Conservation (phyloP, 306 rosid genomes). For the Glycine latifolia region DNA sequence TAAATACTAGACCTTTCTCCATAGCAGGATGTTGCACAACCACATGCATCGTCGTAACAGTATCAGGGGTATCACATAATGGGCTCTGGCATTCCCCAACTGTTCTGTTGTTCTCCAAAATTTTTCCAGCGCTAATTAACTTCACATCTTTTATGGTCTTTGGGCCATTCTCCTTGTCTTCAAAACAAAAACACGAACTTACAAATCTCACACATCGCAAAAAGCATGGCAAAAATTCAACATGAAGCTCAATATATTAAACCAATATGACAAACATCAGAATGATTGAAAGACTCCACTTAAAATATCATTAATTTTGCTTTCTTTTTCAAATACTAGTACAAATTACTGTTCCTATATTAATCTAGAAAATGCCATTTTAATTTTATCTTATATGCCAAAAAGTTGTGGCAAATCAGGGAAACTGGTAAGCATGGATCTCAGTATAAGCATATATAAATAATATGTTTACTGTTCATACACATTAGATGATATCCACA, state of each 20-base stretch:
- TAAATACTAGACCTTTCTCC: slow-evolving; percentile 72
- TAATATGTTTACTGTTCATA: not conserved
- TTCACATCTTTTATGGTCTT: slow-evolving; percentile 92
- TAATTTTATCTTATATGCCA: not conserved
- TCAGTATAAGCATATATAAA: not conserved
- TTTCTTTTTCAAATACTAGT: not conserved
- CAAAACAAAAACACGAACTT: slow-evolving; percentile 43
- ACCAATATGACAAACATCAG: slow-evolving; percentile 34
- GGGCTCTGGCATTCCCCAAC: slow-evolving; percentile 94
- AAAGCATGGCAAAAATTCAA: not conserved
- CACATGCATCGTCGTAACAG: slow-evolving; percentile 93
- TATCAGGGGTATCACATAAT: slow-evolving; percentile 76
- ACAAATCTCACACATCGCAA: slow-evolving; percentile 29
- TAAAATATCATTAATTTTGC: slow-evolving; percentile 4
- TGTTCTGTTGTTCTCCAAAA: slow-evolving; percentile 88
- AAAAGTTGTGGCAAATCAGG: slow-evolving; percentile 31
- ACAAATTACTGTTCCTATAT: not conserved
- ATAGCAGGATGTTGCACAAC: slow-evolving; percentile 76
- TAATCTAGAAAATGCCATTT: slow-evolving; percentile 18
- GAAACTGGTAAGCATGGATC: slow-evolving; percentile 8
- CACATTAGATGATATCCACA: not conserved
- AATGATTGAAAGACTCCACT: slow-evolving; percentile 9
- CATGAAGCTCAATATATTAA: slow-evolving; percentile 4
- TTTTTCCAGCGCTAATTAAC: slow-evolving; percentile 86
- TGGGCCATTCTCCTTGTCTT: slow-evolving; percentile 90